Conservation (phyloP, 352 stramenopile genomes). For the Halophytophthora batemanensis region DNA sequence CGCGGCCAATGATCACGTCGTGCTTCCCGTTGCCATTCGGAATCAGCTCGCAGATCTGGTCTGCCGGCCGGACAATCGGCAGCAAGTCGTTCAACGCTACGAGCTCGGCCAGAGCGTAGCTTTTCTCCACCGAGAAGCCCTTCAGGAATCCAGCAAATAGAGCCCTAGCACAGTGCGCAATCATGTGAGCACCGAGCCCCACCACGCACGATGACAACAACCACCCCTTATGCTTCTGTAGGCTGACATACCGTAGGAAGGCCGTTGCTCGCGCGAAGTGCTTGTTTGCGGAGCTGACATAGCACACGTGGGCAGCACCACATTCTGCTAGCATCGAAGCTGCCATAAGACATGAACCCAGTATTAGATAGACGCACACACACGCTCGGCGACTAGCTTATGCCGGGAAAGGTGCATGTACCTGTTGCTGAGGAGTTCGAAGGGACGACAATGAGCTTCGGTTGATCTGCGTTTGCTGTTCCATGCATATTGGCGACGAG, state of each 20-base stretch:
- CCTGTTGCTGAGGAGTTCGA: slow-evolving; percentile 25
- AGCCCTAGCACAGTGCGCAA: slow-evolving; percentile 26
- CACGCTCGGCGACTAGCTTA: background rate
- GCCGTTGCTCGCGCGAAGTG: slow-evolving; percentile 32
- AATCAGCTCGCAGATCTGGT: slow-evolving; percentile 36
- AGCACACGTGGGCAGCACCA: slow-evolving; percentile 51
- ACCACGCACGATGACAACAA: background rate
- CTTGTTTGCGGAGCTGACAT: slow-evolving; percentile 40
- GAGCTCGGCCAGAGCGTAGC: slow-evolving; percentile 32
- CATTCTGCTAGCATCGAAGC: slow-evolving; percentile 48
- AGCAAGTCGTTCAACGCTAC: slow-evolving; percentile 42
- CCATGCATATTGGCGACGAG: background rate
- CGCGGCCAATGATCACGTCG: slow-evolving; percentile 20
- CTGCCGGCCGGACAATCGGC: slow-evolving; percentile 15
- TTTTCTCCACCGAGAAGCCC: slow-evolving; percentile 37
- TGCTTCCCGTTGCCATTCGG: slow-evolving; percentile 11
- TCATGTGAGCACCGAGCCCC: slow-evolving; percentile 3
- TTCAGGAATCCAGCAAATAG: slow-evolving; percentile 48
- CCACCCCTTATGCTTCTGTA: background rate
- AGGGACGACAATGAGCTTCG: slow-evolving; percentile 41
- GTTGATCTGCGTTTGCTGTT: slow-evolving; percentile 10
- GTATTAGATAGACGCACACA: background rate
- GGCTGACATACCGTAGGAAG: slow-evolving; percentile 44
- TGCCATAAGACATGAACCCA: slow-evolving; percentile 11
- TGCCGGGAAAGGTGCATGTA: slow-evolving; percentile 12